These are phyloP conservation scores for Pleoardoris graminearum DNA, from an alignment of 2,329 filamentous ascomycete species.

Conservation along the genomic window DNA sequence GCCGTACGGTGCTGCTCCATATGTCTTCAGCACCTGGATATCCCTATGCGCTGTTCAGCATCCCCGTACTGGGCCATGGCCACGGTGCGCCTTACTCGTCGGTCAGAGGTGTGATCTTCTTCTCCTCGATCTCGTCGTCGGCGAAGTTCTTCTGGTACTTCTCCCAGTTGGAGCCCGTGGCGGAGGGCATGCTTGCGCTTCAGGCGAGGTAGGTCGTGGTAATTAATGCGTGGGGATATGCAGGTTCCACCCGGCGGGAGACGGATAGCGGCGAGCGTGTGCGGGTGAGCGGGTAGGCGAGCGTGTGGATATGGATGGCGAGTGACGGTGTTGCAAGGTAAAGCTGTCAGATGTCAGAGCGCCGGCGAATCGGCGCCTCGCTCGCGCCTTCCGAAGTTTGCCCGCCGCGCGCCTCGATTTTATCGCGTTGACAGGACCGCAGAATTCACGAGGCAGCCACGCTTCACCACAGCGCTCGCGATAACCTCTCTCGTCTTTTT, in stretches of 20 bases:
- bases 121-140: conserved; percentile 96
- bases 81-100: conserved; percentile 73
- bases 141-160: conserved; percentile 98
- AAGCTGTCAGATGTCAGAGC: conserved; percentile 21
- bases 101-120: conserved; percentile 97
- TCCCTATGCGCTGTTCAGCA: conserved; percentile 65
- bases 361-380: conserved; percentile 30
- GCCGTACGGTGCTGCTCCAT: conserved; percentile 94
- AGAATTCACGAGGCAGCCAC: conserved; percentile 32
- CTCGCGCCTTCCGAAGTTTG: conserved; percentile 17
- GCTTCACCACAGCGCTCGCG: conserved; percentile 20
- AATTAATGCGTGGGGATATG: neutral
- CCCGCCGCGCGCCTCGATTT: conserved; percentile 30
- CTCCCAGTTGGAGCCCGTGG: conserved; percentile 94
- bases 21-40: conserved; percentile 98
- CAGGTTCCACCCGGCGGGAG: neutral
- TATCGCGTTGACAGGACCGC: conserved; percentile 25
- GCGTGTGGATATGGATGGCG: conserved; percentile 11
- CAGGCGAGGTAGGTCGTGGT: conserved; percentile 9
- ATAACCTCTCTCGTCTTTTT: conserved; percentile 25
- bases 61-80: neutral
- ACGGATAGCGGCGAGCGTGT: neutral
- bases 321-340: conserved; percentile 22
- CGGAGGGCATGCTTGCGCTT: conserved; percentile 74
- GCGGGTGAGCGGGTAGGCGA: conserved; percentile 3